These are phyloP conservation scores for Epipyxis sp. DNA, from an alignment of 108 stramenopile species.

Conservation along the genomic window DNA sequence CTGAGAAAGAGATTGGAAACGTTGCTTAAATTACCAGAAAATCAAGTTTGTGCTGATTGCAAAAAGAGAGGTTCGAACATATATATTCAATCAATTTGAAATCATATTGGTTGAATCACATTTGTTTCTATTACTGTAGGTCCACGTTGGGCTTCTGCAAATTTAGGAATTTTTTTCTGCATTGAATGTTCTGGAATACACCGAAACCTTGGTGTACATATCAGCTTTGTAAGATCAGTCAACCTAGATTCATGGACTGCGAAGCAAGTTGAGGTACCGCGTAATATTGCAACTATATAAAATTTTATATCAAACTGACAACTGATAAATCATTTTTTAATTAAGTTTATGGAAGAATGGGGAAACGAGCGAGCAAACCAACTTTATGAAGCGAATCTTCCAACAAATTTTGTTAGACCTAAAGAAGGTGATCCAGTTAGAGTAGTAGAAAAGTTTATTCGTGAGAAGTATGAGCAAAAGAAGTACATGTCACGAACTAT, in stretches of 20 bases:
- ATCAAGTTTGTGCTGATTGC: constrained; percentile 32
- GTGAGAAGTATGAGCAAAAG: constrained; percentile 31
- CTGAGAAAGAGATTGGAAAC: constrained; percentile 10
- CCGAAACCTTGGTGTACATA: constrained; percentile 90
- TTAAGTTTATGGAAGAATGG: constrained; percentile 36
- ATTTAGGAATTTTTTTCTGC: constrained; percentile 65
- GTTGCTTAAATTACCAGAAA: constrained; percentile 15
- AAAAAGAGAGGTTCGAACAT: constrained; percentile 22
- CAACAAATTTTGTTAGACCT: neutral
- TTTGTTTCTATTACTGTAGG: neutral
- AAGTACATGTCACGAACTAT: neutral
- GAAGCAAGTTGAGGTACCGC: constrained; percentile 26
- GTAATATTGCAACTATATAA: neutral
- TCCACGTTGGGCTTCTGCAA: constrained; percentile 32
- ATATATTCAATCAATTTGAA: neutral
- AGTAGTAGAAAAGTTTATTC: constrained; percentile 25
- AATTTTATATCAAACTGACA: neutral
- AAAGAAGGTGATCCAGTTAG: constrained; percentile 30
- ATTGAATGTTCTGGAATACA: constrained; percentile 97
- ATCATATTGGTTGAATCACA: neutral
- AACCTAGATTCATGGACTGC: constrained; percentile 51
- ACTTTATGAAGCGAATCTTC: constrained; percentile 17
- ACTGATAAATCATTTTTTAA: neutral
- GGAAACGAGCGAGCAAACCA: constrained; percentile 32
- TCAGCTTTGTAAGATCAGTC: constrained; percentile 78